phyloP scores from a whole-genome alignment of 164 flowering plant genomes.

The Stephania cephalantha region DNA sequence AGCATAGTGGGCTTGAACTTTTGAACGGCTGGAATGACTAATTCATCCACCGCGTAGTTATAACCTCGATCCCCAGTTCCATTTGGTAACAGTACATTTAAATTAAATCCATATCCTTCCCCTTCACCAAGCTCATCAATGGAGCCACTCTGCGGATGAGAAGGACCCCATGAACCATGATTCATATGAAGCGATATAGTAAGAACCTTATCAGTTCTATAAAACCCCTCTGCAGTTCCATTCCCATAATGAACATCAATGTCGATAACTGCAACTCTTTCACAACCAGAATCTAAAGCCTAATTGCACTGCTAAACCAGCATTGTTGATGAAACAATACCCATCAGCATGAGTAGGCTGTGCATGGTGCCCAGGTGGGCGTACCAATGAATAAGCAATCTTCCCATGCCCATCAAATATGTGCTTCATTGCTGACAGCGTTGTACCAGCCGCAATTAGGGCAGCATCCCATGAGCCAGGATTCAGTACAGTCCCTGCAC shows the following conservation, averaged over 20 bases:
- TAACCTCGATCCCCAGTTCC: slow-evolving; percentile 87
- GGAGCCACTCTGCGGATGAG: slow-evolving; percentile 81
- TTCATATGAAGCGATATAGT: slow-evolving; percentile 93
- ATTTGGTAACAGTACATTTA: slow-evolving; percentile 86
- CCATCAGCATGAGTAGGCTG: slow-evolving; percentile 95
- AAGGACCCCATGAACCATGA: slow-evolving; percentile 97
- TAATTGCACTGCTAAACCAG: slow-evolving; percentile 76
- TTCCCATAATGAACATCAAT: slow-evolving; percentile 97
- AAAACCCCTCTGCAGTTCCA: slow-evolving; percentile 93
- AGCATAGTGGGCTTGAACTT: slow-evolving; percentile 61
- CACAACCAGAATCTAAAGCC: slow-evolving; percentile 60
- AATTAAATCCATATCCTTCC: slow-evolving; percentile 69
- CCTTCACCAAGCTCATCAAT: slow-evolving; percentile 83
- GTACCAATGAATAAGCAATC: slow-evolving; percentile 69
- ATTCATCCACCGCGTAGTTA: slow-evolving; percentile 48
- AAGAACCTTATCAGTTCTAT: slow-evolving; percentile 57
- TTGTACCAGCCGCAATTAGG: slow-evolving; percentile 87
- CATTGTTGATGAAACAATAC: slow-evolving; percentile 91
- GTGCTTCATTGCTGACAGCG: slow-evolving; percentile 76
- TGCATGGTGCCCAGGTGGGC: slow-evolving; percentile 99
- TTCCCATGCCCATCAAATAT: slow-evolving; percentile 68
- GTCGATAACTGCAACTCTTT: slow-evolving; percentile 68
- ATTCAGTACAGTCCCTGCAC: slow-evolving; percentile 71
- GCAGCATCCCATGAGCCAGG: slow-evolving; percentile 83
- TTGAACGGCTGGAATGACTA: slow-evolving; percentile 75